A percentile compares a stretch with the other conserved stretches of the same genome.
Evolutionary conservation across 2,329 filamentous ascomycete genomes (phyloP).

Genomic region (Trichophyton benhamiae): DNA sequence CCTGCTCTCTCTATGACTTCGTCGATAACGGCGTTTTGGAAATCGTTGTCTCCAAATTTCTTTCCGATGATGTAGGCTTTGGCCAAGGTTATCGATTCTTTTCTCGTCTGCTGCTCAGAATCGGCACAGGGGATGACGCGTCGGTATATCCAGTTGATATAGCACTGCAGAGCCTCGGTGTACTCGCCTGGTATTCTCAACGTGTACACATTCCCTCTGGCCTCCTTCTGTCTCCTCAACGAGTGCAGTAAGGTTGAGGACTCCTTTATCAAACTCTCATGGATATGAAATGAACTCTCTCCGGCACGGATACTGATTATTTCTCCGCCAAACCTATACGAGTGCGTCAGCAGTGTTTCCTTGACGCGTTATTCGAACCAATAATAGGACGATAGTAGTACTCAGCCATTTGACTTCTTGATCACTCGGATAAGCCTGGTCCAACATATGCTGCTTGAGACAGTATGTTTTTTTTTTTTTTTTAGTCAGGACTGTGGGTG

Average conservation of each 20-base stretch:
- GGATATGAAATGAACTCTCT: background rate
- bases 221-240: background rate
- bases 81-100: background rate
- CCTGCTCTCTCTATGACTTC: conserved; percentile 18
- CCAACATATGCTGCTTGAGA: background rate
- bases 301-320: background rate
- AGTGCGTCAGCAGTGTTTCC: too few relatives aligned
- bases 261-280: background rate
- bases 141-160: conserved; percentile 1
- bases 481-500: too few relatives aligned
- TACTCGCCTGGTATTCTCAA: background rate
- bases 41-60: background rate
- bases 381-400: background rate
- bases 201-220: too few relatives aligned
- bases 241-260: background rate
- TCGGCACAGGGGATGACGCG: background rate
- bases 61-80: background rate
- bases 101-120: background rate
- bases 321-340: background rate
- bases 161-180: background rate
- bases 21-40: conserved; percentile 1
- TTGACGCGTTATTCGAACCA: background rate
- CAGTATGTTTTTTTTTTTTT: too few relatives aligned
- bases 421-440: too few relatives aligned
- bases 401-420: background rate